These are phyloP conservation scores for Neophaeococcomyces aloes DNA, from an alignment of 2,329 filamentous ascomycete species.

Conservation along the genomic window DNA sequence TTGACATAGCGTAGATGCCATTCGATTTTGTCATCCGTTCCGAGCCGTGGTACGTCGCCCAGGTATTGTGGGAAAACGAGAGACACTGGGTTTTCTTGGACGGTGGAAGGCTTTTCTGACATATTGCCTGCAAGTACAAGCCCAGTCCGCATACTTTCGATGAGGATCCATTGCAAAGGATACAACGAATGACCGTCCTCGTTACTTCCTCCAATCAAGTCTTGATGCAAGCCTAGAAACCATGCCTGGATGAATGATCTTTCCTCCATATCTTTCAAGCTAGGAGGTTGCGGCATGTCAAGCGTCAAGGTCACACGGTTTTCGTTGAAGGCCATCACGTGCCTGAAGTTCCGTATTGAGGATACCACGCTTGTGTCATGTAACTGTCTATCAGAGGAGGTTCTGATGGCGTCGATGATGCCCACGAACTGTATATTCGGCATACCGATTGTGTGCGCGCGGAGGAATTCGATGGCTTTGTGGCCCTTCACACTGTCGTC, in stretches of 20 bases:
- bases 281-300: slow-evolving; percentile 20
- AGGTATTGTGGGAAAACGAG: slow-evolving; percentile 18
- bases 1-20: slow-evolving; percentile 17
- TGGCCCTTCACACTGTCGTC: slow-evolving; percentile 18
- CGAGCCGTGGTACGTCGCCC: slow-evolving; percentile 14
- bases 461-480: slow-evolving; percentile 14
- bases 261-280: slow-evolving; percentile 16
- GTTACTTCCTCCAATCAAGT: slow-evolving; percentile 29
- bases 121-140: slow-evolving; percentile 22
- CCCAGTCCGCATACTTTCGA: slow-evolving; percentile 27
- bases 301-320: slow-evolving; percentile 23
- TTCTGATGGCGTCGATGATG: slow-evolving; percentile 30
- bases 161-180: slow-evolving; percentile 35
- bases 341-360: slow-evolving; percentile 29
- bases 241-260: slow-evolving; percentile 29
- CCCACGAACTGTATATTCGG: slow-evolving; percentile 32
- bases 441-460: slow-evolving; percentile 14
- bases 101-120: neutral
- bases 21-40: slow-evolving; percentile 14
- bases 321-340: slow-evolving; percentile 33
- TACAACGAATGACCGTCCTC: slow-evolving; percentile 33
- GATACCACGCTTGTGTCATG: slow-evolving; percentile 27
- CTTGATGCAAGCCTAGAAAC: slow-evolving; percentile 32
- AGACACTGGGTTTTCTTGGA: slow-evolving; percentile 7
- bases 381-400: slow-evolving; percentile 19